Evolutionary conservation across 495 filamentous ascomycete genomes (phyloP).

Genomic region (Podospora bellae-mahoneyi): DNA sequence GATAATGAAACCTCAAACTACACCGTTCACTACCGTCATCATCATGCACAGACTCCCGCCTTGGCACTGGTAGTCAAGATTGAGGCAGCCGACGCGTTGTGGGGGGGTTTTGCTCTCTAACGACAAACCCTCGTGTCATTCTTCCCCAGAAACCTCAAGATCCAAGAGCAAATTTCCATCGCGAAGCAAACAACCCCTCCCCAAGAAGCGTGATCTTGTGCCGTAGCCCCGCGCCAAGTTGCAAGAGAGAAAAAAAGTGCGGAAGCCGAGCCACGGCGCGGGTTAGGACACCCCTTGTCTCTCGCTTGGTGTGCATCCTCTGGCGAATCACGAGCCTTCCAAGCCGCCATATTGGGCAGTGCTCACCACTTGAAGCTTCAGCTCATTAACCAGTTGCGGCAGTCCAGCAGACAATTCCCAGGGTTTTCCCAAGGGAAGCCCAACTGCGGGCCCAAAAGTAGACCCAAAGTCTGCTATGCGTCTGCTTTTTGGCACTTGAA

Average conservation of each 20-base stretch:
- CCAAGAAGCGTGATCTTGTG: not conserved
- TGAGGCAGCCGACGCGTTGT: slow-evolving; percentile 10
- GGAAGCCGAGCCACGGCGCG: not conserved
- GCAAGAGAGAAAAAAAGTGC: not conserved
- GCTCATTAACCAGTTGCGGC: not conserved
- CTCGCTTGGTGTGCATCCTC: slow-evolving; percentile 1
- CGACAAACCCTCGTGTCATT: not conserved
- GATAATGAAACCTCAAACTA: not conserved
- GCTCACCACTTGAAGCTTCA: slow-evolving; percentile 4
- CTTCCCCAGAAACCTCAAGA: not conserved
- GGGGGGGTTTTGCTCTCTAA: not conserved
- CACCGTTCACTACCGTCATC: not conserved
- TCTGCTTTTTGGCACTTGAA: not conserved
- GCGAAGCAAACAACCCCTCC: not conserved
- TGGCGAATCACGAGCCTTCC: slow-evolving; percentile 2
- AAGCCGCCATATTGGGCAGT: slow-evolving; percentile 3
- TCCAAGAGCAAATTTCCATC: not conserved
- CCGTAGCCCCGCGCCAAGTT: not conserved
- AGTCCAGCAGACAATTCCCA: not conserved
- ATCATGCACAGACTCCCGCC: slow-evolving; percentile 6
- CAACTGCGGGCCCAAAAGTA: not conserved
- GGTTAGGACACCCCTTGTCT: not conserved
- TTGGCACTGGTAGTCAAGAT: slow-evolving; percentile 2
- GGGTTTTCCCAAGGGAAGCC: not conserved
- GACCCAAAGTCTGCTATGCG: not conserved